Conservation (phyloP, 75 land plant genomes). For the Pinus taeda region DNA sequence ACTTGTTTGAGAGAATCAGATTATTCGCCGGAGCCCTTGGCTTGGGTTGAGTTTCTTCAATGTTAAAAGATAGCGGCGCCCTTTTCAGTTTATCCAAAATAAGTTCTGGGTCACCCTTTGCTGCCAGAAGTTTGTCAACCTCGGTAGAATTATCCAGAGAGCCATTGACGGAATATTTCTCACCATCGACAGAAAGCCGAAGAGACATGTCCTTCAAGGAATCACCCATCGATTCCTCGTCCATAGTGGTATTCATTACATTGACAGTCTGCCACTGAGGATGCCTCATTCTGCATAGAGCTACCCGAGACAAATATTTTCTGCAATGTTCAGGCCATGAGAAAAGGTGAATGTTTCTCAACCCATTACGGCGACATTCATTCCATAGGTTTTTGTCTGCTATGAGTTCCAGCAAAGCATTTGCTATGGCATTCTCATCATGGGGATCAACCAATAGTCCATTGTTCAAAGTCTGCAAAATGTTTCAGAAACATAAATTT, state of each 20-base stretch:
- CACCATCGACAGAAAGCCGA: slow-evolving; percentile 76
- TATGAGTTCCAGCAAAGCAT: slow-evolving; percentile 54
- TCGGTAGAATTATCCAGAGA: slow-evolving; percentile 24
- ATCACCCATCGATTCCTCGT: slow-evolving; percentile 65
- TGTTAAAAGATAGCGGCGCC: slow-evolving; percentile 11
- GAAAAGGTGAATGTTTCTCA: slow-evolving; percentile 58
- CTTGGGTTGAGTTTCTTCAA: slow-evolving; percentile 12
- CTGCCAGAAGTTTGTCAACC: slow-evolving; percentile 21
- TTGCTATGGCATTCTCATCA: slow-evolving; percentile 49
- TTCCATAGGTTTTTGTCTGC: slow-evolving; percentile 59
- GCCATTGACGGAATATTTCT: slow-evolving; percentile 41
- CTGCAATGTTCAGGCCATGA: slow-evolving; percentile 82
- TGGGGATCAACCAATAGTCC: slow-evolving; percentile 75
- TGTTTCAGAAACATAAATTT: background rate
- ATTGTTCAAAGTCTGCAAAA: slow-evolving; percentile 58
- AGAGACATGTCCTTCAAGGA: slow-evolving; percentile 82
- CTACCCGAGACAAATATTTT: slow-evolving; percentile 69
- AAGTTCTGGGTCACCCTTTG: slow-evolving; percentile 19
- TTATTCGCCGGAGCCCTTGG: slow-evolving; percentile 4
- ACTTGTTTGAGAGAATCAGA: slow-evolving; percentile 16
- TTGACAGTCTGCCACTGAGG: slow-evolving; percentile 92
- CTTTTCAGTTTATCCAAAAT: slow-evolving; percentile 48
- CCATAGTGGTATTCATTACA: slow-evolving; percentile 36
- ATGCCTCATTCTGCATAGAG: slow-evolving; percentile 85
- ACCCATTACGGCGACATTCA: slow-evolving; percentile 58